Evolutionary conservation across 306 rosid genomes (phyloP), one percentile per base, ranked within the genome.

Genomic region (Vicia faba): DNA sequence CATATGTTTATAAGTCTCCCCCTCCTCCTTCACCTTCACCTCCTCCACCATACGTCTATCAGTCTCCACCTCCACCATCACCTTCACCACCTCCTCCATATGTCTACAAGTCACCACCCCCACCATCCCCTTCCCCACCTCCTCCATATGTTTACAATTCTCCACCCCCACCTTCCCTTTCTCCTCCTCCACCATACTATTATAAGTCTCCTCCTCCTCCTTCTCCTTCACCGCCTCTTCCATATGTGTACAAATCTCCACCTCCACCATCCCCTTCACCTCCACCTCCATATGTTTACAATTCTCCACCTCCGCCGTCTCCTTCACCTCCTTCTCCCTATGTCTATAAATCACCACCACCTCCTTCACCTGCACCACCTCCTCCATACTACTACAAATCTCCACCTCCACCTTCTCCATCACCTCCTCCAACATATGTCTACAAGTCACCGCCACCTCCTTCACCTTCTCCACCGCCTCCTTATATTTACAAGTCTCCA

Each of bases 381-480:
- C 73, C 81, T 0, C 77, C 64, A 5, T 79, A 79, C 0, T 0
- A 20, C 40, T 20, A 71, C 43, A 61, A 61, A 11, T 56, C 81
- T 0, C 74, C 77, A 0, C 20, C 18, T 0, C 33, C 38, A 3
- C 48, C 48, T 4, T 43, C 48, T 2, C 48, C 48, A 4, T 13
- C 16, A 43, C 49, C 49, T 0, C 49, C 49, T 4, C 18, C 49
- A 4, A 16, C 49, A 0, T 43, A 43, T 15, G 1, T 15, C 1
- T 46, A 15, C 11, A 15, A 46, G 4, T 46, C 54, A 0, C 25
- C 54, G 0, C 11, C 23, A 2, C 23, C 53, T 0, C 20, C 51
- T 14, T 44, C 49, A 0, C 49, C 49, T 4, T 45, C 51, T 5
- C 51, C 51, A 0, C 51, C 20, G 0, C 51, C 51, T 5, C 51